Percentiles rank a stretch among this genome's conserved stretches.
phyloP scores from a whole-genome alignment of 2,329 filamentous ascomycete genomes.

The Penicillium sp. region DNA sequence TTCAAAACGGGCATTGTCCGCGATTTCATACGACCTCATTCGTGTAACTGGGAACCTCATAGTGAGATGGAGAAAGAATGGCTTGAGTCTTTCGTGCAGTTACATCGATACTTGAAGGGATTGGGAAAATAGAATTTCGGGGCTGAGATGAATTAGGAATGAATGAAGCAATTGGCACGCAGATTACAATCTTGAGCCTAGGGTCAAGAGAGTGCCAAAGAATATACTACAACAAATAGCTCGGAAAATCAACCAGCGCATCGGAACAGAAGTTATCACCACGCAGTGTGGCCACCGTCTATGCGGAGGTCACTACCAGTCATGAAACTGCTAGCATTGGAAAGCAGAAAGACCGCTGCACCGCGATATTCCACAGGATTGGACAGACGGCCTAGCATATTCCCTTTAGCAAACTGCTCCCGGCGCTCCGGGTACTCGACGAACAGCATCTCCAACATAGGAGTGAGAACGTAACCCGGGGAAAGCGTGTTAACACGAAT shows the following conservation, averaged over 20 bases:
- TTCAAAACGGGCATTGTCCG: no score
- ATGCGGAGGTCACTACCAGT: constrained; percentile 8
- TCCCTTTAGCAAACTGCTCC: background rate
- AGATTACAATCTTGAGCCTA: no score
- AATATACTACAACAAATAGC: background rate
- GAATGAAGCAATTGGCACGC: no score
- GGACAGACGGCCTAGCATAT: constrained; percentile 6
- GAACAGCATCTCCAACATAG: background rate
- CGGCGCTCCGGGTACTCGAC: constrained; percentile 1
- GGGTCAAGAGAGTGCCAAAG: no score
- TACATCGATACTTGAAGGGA: no score
- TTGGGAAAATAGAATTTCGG: no score
- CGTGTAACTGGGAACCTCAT: no score
- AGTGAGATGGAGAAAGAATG: no score
- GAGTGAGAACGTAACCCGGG: constrained; percentile 2
- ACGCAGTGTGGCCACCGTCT: constrained; percentile 9
- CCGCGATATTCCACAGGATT: background rate
- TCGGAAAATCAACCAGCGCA: background rate
- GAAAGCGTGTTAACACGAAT: constrained; percentile 10
- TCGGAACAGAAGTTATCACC: background rate
- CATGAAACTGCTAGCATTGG: constrained; percentile 7
- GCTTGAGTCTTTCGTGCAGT: no score
- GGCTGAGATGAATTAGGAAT: no score
- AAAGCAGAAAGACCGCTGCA: constrained; percentile 4
- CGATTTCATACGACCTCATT: no score